A percentile compares a stretch with the other conserved stretches of the same genome.
phyloP scores from a whole-genome alignment of 140 eudicot species.

The Eryngium alpinum region DNA sequence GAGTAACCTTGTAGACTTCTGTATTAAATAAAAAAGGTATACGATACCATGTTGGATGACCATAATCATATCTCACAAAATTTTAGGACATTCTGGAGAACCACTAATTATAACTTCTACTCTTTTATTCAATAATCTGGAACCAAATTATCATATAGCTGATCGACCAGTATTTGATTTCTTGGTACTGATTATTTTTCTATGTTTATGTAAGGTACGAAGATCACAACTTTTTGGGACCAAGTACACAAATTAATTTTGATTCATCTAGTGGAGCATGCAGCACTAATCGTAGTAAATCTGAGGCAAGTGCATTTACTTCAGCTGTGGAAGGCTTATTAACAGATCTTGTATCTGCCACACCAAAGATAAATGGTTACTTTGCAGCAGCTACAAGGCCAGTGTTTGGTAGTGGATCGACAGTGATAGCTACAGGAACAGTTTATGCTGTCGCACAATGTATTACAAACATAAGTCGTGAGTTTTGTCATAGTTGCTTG shows the following conservation, averaged over 20 bases:
- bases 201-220: background rate
- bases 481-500: background rate
- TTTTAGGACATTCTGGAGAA: too few species aligned
- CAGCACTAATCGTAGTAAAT: background rate
- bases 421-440: conserved; percentile 6
- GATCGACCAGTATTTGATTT: too few species aligned
- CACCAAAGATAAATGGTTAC: background rate
- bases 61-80: too few species aligned
- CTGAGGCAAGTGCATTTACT: background rate
- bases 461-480: background rate
- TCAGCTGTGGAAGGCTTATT: background rate
- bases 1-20: background rate
- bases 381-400: background rate
- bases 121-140: too few species aligned
- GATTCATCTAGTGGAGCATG: background rate
- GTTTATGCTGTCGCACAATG: conserved; percentile 8
- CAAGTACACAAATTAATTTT: background rate
- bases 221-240: conserved; percentile 1
- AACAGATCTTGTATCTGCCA: background rate
- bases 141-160: too few species aligned
- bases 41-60: too few species aligned
- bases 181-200: too few species aligned
- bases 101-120: too few species aligned
- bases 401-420: background rate
- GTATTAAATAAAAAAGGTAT: too few species aligned